Evolutionary conservation across 176 grass and related monocot genomes (phyloP).

Genomic region (Cymbopogon citratus): DNA sequence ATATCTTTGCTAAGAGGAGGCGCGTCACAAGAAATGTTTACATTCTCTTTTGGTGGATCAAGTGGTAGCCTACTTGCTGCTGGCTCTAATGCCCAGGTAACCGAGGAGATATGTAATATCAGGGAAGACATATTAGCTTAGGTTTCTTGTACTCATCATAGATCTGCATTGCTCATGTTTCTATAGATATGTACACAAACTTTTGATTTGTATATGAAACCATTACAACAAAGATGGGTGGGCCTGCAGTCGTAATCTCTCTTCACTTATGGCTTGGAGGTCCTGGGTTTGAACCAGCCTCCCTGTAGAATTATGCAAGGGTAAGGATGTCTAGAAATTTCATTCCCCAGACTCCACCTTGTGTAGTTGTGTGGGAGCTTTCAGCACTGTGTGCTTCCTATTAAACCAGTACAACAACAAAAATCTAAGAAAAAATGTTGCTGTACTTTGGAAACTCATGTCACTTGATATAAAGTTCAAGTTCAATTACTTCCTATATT

Average conservation of each 20-base stretch:
- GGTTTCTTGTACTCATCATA: background rate
- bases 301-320: background rate
- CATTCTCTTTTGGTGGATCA: conserved; percentile 84
- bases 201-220: background rate
- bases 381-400: background rate
- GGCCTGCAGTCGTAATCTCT: background rate
- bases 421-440: background rate
- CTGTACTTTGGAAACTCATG: background rate
- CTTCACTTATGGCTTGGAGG: background rate
- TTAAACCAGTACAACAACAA: background rate
- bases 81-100: conserved; percentile 73
- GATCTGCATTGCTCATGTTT: background rate
- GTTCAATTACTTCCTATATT: too few species aligned
- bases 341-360: background rate
- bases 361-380: background rate
- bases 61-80: conserved; percentile 72
- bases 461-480: background rate
- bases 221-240: background rate
- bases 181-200: background rate
- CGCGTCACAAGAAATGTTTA: conserved; percentile 72
- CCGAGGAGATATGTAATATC: background rate
- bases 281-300: background rate
- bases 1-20: conserved; percentile 65
- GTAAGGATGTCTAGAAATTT: background rate
- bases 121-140: background rate